Evolutionary conservation across 495 filamentous ascomycete species (phyloP).

Genomic region (Talaromyces ruber): DNA sequence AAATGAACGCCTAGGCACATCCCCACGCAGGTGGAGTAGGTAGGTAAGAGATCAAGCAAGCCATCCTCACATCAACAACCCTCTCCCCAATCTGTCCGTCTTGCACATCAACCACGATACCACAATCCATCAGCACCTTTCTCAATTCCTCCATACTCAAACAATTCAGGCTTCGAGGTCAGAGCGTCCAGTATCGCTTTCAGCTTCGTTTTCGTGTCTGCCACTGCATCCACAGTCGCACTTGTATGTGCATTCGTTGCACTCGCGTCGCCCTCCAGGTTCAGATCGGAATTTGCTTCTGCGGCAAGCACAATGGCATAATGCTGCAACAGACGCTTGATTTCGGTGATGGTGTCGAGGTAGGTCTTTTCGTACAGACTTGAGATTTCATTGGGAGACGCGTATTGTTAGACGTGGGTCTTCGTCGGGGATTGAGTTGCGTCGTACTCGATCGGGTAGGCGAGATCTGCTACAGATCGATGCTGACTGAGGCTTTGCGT

Average conservation of each 20-base stretch:
- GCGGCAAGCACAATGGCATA: background rate
- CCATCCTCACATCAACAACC: background rate
- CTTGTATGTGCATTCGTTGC: background rate
- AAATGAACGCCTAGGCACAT: no score
- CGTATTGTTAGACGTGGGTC: background rate
- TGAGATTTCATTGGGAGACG: background rate
- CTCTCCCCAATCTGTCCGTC: background rate
- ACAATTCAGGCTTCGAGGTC: background rate
- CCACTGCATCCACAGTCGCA: background rate
- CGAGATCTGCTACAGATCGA: background rate
- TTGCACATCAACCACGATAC: background rate
- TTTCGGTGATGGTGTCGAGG: background rate
- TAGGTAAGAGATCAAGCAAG: background rate
- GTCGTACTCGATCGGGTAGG: background rate
- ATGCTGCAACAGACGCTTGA: background rate
- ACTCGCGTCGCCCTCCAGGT: background rate
- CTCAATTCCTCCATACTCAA: background rate
- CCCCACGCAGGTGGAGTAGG: no score
- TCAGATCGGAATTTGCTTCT: background rate
- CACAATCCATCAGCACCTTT: background rate
- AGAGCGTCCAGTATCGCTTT: background rate
- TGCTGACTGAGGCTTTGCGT: constrained; percentile 6
- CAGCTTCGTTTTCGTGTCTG: background rate
- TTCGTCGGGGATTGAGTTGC: background rate
- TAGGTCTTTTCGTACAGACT: background rate